Conservation (phyloP, 306 rosid genomes). For the Amphicarpaea edgeworthii region DNA sequence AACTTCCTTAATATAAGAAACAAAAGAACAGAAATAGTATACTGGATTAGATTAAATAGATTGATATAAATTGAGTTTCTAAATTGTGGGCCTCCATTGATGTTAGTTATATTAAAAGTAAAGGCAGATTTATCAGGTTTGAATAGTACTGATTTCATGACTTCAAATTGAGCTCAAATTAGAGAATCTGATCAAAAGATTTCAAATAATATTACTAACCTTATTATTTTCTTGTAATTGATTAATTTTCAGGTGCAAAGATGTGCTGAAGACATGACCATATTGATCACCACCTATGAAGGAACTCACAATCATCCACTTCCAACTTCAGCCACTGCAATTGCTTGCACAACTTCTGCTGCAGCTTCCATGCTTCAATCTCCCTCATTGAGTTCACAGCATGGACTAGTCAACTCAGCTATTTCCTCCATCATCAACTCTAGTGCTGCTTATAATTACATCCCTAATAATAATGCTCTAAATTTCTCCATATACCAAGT, state of each 20-base stretch:
- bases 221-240: background rate
- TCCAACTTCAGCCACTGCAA: constrained; percentile 69
- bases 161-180: background rate
- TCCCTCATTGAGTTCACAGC: constrained; percentile 53
- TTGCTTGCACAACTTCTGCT: constrained; percentile 78
- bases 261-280: constrained; percentile 70
- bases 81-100: background rate
- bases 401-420: constrained; percentile 36
- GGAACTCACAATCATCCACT: constrained; percentile 78
- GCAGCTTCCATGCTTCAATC: constrained; percentile 74
- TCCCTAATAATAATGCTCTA: constrained; percentile 27
- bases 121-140: background rate
- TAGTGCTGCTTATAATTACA: constrained; percentile 7
- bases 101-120: background rate
- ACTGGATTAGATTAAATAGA: background rate
- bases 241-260: constrained; percentile 73
- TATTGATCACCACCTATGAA: constrained; percentile 78
- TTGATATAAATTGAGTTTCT: background rate
- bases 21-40: no score
- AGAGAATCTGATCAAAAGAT: background rate
- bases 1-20: no score
- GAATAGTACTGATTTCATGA: background rate
- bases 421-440: constrained; percentile 40
- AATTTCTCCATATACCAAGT: constrained; percentile 45
- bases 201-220: background rate